Evolutionary conservation across 306 rosid species (phyloP).

Genomic region (Casuarina glauca): DNA sequence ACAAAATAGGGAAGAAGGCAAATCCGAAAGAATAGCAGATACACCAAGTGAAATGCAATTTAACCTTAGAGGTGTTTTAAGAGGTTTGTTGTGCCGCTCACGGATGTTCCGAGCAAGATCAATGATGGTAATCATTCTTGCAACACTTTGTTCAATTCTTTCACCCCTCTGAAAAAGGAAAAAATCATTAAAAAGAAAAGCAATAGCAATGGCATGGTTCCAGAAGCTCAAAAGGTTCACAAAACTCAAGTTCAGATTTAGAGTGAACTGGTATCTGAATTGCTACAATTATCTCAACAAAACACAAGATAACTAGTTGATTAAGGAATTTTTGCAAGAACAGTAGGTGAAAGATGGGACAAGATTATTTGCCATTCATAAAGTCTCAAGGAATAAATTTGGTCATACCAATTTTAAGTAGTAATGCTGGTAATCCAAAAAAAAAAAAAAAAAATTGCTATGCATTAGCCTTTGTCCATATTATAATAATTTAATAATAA

Average conservation of each 20-base stretch:
- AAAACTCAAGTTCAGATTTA: neutral
- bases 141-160: constrained; percentile 85
- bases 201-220: neutral
- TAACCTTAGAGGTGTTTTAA: constrained; percentile 89
- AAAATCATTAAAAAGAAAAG: constrained; percentile 25
- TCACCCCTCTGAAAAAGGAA: constrained; percentile 58
- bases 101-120: constrained; percentile 96
- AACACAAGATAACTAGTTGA: neutral
- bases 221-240: neutral
- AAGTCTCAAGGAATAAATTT: no score
- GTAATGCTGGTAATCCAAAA: neutral
- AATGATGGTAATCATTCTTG: constrained; percentile 91
- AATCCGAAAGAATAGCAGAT: neutral
- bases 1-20: neutral
- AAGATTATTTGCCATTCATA: no score
- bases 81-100: constrained; percentile 94
- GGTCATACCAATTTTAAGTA: neutral
- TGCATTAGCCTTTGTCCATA: neutral
- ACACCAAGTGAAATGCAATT: neutral
- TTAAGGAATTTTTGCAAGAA: no score
- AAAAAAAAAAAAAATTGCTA: neutral
- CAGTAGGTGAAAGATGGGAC: no score
- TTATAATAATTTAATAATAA: neutral
- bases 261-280: neutral
- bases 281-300: neutral